Conservation (phyloP, 768 basidiomycete species). For the Daedaleopsis nitida region DNA sequence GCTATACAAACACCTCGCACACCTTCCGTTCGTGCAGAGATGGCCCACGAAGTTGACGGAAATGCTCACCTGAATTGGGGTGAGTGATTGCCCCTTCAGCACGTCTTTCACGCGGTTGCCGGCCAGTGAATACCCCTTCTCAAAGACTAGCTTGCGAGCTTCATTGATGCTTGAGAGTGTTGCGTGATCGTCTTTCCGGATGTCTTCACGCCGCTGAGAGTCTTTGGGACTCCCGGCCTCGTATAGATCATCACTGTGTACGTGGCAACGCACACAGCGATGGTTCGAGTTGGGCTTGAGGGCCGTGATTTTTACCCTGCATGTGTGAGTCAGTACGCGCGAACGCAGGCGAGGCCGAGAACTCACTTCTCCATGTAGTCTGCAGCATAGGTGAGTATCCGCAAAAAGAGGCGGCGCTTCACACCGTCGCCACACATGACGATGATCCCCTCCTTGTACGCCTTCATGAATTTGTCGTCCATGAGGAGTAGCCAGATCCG, state of each 20-base stretch:
- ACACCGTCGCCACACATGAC: no score
- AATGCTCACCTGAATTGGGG: background rate
- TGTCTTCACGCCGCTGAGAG: background rate
- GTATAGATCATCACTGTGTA: constrained; percentile 21
- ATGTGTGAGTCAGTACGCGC: background rate
- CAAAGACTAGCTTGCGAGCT: no score
- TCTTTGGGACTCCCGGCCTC: background rate
- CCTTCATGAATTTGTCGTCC: no score
- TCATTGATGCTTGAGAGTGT: background rate
- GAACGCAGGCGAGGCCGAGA: constrained; percentile 36
- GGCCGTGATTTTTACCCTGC: constrained; percentile 23
- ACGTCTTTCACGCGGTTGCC: background rate
- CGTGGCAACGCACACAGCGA: constrained; percentile 40
- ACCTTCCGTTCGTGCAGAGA: no score
- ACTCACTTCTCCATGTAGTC: no score
- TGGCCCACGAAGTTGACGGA: no score
- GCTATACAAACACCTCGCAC: no score
- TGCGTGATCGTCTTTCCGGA: background rate
- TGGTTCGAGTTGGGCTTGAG: constrained; percentile 41
- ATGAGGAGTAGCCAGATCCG: no score
- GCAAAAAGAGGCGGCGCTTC: no score
- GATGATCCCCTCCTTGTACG: no score
- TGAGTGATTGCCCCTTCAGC: background rate
- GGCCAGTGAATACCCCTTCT: background rate
- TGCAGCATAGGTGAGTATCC: no score